Base-by-base conservation (phyloP, 2,329 filamentous ascomycete species). In the Colletotrichum falcatum region DNA sequence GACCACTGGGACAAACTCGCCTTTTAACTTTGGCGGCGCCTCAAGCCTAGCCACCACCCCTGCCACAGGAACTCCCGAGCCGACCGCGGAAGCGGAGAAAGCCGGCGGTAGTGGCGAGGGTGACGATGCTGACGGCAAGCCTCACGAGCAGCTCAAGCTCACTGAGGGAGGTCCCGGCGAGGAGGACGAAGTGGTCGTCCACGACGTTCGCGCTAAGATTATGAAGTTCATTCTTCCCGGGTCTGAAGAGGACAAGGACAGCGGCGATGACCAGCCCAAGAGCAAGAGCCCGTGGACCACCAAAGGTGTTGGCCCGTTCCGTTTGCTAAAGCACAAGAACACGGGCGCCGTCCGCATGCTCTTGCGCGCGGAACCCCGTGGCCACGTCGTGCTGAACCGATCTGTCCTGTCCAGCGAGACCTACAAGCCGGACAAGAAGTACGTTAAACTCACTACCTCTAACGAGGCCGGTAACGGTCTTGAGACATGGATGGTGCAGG, bases 321-420 rank as follows among this genome's bases (percentile, higher is more conserved):
- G 92, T 48, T 78, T 97, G 18, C 84, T 97, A 72, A 91, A 92
- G 80, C 87, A 95, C 82, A 92, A 93, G 78, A 85, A 86, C 20
- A 93, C 90, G 0, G 89, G 88, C 26, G 85, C 87, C 35, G 87
- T 90, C 5, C 89, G 94, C 49, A 82, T 96, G 55, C 81, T 97
- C 26, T 82, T 95, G 72, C 89, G 94, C 60, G 89, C 89, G n/a
- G 92, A 94, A 73, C 92, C 93, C 0, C 87, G 90, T 72, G 94
- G 94, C 20, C 88, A 91, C 48, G 84, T 95, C 56, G 87, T 92
- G 4, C 82, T 97, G 76, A 97, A 97, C 81, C 88, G 91, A 74
- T 80, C 84, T 26, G 79, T 95, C 59, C 80, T 93, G 42, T 82
- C 88, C 2, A 83, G 86, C n/a, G 81, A 90, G 62, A 83, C 84